Base-by-base conservation (phyloP, 2,329 filamentous ascomycete genomes). In the Clonostachys sp. region DNA sequence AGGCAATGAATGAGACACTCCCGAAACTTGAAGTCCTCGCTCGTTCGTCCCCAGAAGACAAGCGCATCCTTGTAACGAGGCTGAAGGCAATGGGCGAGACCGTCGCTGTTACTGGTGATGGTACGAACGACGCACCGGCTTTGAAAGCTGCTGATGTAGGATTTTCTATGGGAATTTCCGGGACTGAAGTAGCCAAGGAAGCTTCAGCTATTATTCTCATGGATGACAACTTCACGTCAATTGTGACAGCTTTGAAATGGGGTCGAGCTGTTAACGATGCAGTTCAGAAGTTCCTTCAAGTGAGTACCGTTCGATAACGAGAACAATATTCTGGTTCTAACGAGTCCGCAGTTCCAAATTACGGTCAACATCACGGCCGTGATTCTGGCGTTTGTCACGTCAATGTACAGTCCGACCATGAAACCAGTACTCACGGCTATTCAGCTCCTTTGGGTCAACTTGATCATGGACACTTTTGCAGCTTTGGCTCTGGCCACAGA, bases 351-450 rank as follows among this genome's bases (percentile, higher is more conserved):
- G 75, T 84, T 84, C 56, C 78, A 82, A 71, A 80, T 88, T 54
- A 88, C 84, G 1, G 83, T 86, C 61, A 86, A 86, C 58, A 83
- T 86, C 50, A 86, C 83, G 5, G 83, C 83, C 3, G 82, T 86
- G 14, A 61, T 84, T 18, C 72, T 86, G 9, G 83, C 83, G 1
- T 84, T 86, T 47, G 70, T 85, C 51, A 81, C 82, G 3, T 80
- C 83, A 4, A 77, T 86, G 42, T 75, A 80, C 9, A 75, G 73
- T 48, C 61, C 67, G 6, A 66, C 77, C 12, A 75, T 78, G 65
- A 64, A 73, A 30, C 80, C 82, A 6, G 79, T 86, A 3, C 74
- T 86, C 41, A 84, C 78, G 2, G 81, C 84, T 1, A 81, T 86
- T 1, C 83, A 86, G 55, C 73, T 86, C 41, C 71, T 86, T 34